Evolutionary conservation across 495 filamentous ascomycete genomes (phyloP).

Genomic region (Tuber magnatum): DNA sequence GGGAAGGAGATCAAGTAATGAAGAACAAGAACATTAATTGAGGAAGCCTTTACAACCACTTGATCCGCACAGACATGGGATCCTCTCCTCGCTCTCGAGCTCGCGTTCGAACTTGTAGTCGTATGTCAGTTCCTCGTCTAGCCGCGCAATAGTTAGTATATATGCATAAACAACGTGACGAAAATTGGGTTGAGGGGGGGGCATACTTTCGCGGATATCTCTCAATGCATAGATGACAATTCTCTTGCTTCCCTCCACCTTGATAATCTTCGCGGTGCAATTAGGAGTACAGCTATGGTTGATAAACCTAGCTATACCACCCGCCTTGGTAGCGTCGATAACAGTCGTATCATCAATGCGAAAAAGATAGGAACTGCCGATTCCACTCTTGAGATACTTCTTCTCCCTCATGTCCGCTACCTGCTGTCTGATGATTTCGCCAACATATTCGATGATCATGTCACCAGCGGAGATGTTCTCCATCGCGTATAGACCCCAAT

Average conservation of each 20-base stretch:
- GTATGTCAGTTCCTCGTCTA: constrained; percentile 97
- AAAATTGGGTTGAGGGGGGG: neutral
- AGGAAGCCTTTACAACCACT: constrained; percentile 96
- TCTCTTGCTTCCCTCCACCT: constrained; percentile 95
- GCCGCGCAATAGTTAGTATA: constrained; percentile 45
- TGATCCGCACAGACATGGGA: constrained; percentile 93
- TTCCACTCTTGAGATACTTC: constrained; percentile 88
- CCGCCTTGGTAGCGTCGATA: constrained; percentile 96
- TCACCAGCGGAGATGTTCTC: constrained; percentile 95
- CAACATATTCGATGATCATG: constrained; percentile 99
- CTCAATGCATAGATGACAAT: constrained; percentile 97
- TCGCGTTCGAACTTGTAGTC: constrained; percentile 99
- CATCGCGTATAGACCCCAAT: constrained; percentile 96
- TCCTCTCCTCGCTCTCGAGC: constrained; percentile 85
- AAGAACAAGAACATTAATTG: constrained; percentile 53
- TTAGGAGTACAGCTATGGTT: constrained; percentile 98
- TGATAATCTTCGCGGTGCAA: constrained; percentile 99
- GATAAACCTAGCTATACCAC: constrained; percentile 96
- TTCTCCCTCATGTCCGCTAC: constrained; percentile 91
- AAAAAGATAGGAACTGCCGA: constrained; percentile 96
- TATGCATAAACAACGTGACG: neutral
- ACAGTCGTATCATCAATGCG: constrained; percentile 96
- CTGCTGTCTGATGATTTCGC: constrained; percentile 91
- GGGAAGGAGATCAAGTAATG: constrained; percentile 7
- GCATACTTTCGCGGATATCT: constrained; percentile 87